These are phyloP conservation scores for Kalaharituber pfeilii DNA, from an alignment of 2,329 filamentous ascomycete genomes.

Conservation along the genomic window DNA sequence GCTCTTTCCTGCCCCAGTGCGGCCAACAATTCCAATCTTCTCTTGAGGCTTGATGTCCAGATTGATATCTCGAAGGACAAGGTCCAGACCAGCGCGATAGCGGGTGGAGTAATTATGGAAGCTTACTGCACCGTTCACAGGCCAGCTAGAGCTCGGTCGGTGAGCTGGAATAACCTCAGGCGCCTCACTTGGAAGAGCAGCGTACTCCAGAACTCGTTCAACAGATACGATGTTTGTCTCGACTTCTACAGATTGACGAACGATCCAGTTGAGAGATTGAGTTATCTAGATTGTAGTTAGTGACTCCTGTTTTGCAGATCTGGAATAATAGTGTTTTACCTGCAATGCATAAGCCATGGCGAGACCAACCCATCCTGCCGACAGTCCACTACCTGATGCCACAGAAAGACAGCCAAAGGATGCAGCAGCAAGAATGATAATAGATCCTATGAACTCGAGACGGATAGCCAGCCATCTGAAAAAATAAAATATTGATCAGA, in stretches of 20 bases:
- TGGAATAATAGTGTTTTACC: slow-evolving; percentile 10
- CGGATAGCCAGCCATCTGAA: slow-evolving; percentile 82
- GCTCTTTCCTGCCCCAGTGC: slow-evolving; percentile 90
- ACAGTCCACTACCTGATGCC: slow-evolving; percentile 44
- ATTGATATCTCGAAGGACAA: slow-evolving; percentile 84
- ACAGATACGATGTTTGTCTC: slow-evolving; percentile 99
- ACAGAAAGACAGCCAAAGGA: slow-evolving; percentile 69
- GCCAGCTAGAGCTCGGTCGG: slow-evolving; percentile 79
- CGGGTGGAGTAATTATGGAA: slow-evolving; percentile 91
- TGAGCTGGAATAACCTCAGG: slow-evolving; percentile 82
- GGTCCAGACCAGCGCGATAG: slow-evolving; percentile 66
- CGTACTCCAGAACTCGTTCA: slow-evolving; percentile 92
- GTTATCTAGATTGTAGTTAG: slow-evolving; percentile 47
- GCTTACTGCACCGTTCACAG: slow-evolving; percentile 74
- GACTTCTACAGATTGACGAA: slow-evolving; percentile 96
- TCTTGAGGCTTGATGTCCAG: slow-evolving; percentile 88
- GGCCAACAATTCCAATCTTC: slow-evolving; percentile 93
- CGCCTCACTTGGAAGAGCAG: slow-evolving; percentile 75
- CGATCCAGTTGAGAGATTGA: slow-evolving; percentile 95
- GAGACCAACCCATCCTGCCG: slow-evolving; percentile 66
- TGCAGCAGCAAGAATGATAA: slow-evolving; percentile 81
- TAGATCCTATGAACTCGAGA: slow-evolving; percentile 82
- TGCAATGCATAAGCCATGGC: slow-evolving; percentile 89
- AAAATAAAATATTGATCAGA: slow-evolving; percentile 28
- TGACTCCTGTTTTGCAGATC: neutral